Base-by-base conservation (phyloP, 2,329 filamentous ascomycete genomes). In the Drechslera avenae region DNA sequence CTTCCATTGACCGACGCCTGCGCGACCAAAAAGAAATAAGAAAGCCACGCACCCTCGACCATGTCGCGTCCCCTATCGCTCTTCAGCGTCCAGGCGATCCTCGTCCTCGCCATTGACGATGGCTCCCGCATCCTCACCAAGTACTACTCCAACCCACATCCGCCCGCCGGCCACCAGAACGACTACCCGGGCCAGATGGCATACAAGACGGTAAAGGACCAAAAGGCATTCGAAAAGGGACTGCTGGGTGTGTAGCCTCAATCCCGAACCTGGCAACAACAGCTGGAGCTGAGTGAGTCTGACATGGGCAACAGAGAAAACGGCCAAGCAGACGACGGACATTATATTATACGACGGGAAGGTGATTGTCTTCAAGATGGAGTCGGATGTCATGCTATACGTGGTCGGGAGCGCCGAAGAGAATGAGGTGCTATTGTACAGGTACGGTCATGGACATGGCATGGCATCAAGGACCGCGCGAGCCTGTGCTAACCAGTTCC, bases 261-360 rank as follows among this genome's bases (percentile, higher is more conserved):
- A 81, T 17, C 88, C 91, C 64, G 95, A 95, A 81, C 61, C 95
- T 94, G 79, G 91, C 76, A 33, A n/a, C n/a, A n/a, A n/a, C n/a
- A n/a, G n/a, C 89, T 83, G 16, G 13, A 43, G 30, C 17, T 7
- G 31, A 13, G 36, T n/a, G 8, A 14, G 37, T 56, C 61, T 68
- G 57, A 67, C 62, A 44, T 30, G 37, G 35, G 23, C 33, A 30
- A 41, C 57, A 71, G 71, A 96, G 69, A 97, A 99, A 83, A 97
- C 94, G 13, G 88, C 89, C 62, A 99, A 97, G 81, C 91, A 95
- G 78, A 92, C 86, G 12, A 91, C 89, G 65, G 94, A 97, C 78
- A 94, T 99, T 67, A 95, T 99, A 64, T 85, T 99, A 48, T 97
- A 97, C 78, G 94, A 99, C 78, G 95, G 95, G 78, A 86, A 91